Evolutionary conservation across 345 rosid species (phyloP).

Genomic region (Acer yangbiense): DNA sequence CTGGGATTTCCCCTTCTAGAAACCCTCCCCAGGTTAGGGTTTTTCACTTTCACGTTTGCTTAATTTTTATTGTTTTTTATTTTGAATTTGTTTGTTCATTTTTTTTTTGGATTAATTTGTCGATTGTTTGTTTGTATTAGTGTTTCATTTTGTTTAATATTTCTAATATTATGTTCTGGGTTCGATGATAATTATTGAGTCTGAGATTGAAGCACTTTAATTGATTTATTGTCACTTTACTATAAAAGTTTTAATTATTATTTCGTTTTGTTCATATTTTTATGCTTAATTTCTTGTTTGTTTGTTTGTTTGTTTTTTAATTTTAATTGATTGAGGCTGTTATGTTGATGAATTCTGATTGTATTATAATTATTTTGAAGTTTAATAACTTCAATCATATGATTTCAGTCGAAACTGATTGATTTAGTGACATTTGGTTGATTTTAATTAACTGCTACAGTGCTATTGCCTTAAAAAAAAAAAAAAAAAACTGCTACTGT

Average conservation of each 20-base stretch:
- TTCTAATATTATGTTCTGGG: not conserved
- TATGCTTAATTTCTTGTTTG: not conserved
- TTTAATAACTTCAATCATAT: not conserved
- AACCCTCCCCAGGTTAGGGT: constrained; percentile 43
- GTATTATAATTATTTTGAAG: not conserved
- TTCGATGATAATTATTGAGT: not conserved
- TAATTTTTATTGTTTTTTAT: not conserved
- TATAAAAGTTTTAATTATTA: not conserved
- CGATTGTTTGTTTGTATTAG: not conserved
- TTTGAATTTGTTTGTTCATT: not conserved
- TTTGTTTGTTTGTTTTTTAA: no score
- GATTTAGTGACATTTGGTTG: not conserved
- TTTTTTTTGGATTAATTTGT: not conserved
- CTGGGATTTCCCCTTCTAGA: constrained; percentile 42
- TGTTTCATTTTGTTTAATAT: not conserved
- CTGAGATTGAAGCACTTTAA: not conserved
- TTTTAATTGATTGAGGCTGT: not conserved
- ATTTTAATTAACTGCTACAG: not conserved
- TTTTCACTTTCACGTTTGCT: not conserved
- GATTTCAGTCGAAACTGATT: not conserved
- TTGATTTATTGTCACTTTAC: not conserved
- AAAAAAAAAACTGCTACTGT: no score
- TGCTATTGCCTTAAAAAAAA: not conserved
- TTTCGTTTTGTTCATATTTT: not conserved
- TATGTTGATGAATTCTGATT: constrained; percentile 2